A percentile compares a stretch with the other conserved stretches of the same genome.
These are phyloP conservation scores for Draba incana DNA, from an alignment of 345 rosid species.

Conservation along the genomic window DNA sequence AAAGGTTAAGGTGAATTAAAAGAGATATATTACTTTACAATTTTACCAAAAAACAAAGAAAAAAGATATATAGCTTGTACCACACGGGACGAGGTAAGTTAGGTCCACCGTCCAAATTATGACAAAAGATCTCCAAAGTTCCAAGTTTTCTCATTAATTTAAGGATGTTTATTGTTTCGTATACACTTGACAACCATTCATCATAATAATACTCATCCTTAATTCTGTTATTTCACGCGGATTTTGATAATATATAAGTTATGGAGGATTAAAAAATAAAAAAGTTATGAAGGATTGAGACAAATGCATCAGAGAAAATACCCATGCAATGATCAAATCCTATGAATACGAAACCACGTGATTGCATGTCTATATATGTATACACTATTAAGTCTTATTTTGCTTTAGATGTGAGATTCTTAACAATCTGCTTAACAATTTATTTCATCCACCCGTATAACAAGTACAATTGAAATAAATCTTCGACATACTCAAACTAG, in stretches of 20 bases:
- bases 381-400: too few relatives aligned
- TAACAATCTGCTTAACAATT: too few relatives aligned
- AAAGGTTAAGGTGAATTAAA: neutral
- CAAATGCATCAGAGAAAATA: slow-evolving; percentile 1
- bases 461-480: too few relatives aligned
- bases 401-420: too few relatives aligned
- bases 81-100: slow-evolving; percentile 27
- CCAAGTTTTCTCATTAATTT: slow-evolving; percentile 28
- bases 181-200: slow-evolving; percentile 28
- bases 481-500: too few relatives aligned
- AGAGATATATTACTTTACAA: neutral
- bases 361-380: too few relatives aligned
- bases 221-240: neutral
- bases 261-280: neutral
- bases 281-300: neutral
- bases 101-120: slow-evolving; percentile 39
- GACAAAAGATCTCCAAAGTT: slow-evolving; percentile 9
- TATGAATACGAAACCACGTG: neutral
- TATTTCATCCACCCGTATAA: too few relatives aligned
- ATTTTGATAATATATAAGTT: neutral
- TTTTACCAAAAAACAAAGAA: neutral
- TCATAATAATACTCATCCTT: neutral
- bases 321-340: slow-evolving; percentile 15
- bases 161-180: slow-evolving; percentile 31
- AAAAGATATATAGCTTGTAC: slow-evolving; percentile 20